phyloP scores from a whole-genome alignment of 2,329 filamentous ascomycete genomes.

The Colletotrichum aenigma region DNA sequence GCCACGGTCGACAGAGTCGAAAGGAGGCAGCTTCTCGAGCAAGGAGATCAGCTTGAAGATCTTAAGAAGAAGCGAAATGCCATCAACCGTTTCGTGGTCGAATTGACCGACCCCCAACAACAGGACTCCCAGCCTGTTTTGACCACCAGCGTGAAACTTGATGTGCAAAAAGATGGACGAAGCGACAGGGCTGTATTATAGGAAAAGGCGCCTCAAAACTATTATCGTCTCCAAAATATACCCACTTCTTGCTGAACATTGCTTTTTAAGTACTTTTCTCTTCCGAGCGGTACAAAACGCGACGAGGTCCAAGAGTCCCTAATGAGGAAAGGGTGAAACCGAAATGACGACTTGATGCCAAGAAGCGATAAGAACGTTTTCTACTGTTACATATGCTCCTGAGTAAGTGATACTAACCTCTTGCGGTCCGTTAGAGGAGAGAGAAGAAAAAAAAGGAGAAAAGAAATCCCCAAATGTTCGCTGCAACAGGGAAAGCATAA shows the following conservation, averaged over 20 bases:
- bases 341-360: not conserved
- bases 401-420: not conserved
- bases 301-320: not conserved
- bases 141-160: not conserved
- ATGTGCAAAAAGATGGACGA: not conserved
- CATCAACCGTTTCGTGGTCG: conserved; percentile 31
- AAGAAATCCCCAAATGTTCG: not conserved
- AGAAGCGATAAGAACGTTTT: not conserved
- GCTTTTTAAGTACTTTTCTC: not conserved
- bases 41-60: conserved; percentile 31
- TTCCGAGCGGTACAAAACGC: not conserved
- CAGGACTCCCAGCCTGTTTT: not conserved
- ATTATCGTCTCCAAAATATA: not conserved
- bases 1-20: conserved; percentile 48
- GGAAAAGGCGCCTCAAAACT: not conserved
- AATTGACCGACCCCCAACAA: conserved; percentile 16
- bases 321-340: not conserved
- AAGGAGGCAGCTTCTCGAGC: conserved; percentile 42
- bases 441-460: not conserved
- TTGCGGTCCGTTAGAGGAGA: not conserved
- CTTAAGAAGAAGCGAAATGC: conserved; percentile 33
- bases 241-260: not conserved
- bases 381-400: not conserved
- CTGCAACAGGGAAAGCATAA: not conserved
- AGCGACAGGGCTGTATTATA: not conserved